Conservation (phyloP, 1,284 basidiomycete genomes). For the Irpex rosettiformis region DNA sequence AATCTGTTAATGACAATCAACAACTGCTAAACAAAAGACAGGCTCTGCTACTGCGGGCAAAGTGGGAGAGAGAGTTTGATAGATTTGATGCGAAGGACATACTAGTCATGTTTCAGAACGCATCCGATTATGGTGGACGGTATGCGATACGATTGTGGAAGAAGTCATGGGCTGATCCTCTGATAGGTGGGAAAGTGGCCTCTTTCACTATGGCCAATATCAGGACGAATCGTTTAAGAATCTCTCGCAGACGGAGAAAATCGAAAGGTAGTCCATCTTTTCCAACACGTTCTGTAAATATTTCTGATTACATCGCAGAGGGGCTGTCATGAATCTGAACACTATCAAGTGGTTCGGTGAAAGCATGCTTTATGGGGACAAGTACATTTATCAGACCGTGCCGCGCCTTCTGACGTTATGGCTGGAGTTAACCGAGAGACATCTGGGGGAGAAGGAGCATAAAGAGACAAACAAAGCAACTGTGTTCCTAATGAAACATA, state of each 20-base stretch:
- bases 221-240: constrained; percentile 74
- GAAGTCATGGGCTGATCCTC: constrained; percentile 10
- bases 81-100: constrained; percentile 74
- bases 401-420: constrained; percentile 94
- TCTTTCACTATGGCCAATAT: constrained; percentile 85
- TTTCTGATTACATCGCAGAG: constrained; percentile 33
- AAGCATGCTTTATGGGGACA: constrained; percentile 83
- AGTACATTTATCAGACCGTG: constrained; percentile 96
- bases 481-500: constrained; percentile 40
- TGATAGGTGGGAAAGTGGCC: constrained; percentile 79
- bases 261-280: constrained; percentile 53
- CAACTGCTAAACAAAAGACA: constrained; percentile 31
- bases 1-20: background rate
- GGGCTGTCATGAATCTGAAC: constrained; percentile 52
- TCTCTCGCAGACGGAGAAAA: constrained; percentile 45
- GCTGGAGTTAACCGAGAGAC: constrained; percentile 86
- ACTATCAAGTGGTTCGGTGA: constrained; percentile 72
- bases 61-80: constrained; percentile 92
- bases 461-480: constrained; percentile 48
- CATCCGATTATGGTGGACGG: constrained; percentile 33
- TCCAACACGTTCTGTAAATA: constrained; percentile 26
- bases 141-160: constrained; percentile 5
- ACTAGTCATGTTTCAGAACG: constrained; percentile 55
- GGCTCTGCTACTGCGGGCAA: constrained; percentile 85
- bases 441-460: constrained; percentile 25